Evolutionary conservation across 2,329 filamentous ascomycete genomes (phyloP).

Genomic region (Claviceps fusiformis): DNA sequence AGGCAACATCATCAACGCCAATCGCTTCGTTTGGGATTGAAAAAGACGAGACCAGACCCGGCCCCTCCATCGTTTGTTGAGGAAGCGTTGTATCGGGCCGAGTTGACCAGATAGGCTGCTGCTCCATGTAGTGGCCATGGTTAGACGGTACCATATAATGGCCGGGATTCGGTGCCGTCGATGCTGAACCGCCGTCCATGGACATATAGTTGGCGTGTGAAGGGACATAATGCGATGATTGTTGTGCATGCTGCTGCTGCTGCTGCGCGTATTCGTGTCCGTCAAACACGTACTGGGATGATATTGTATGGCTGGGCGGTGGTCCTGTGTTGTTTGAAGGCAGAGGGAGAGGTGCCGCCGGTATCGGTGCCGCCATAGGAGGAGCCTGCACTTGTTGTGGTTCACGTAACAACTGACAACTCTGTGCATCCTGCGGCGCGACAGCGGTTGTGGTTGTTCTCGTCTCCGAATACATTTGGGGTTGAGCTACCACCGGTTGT

Average conservation of each 20-base stretch:
- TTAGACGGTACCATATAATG: background rate
- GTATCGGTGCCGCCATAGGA: background rate
- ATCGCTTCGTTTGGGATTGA: background rate
- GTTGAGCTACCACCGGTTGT: background rate
- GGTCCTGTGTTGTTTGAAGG: background rate
- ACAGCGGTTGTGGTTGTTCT: background rate
- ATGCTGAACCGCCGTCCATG: background rate
- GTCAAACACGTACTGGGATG: background rate
- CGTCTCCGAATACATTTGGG: background rate
- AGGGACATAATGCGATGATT: background rate
- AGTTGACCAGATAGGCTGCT: background rate
- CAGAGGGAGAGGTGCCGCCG: background rate
- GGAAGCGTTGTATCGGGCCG: background rate
- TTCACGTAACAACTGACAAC: background rate
- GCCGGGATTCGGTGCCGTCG: background rate
- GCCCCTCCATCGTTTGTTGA: background rate
- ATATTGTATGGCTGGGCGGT: background rate
- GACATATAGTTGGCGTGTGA: background rate
- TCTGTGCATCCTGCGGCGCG: background rate
- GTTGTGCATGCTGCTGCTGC: background rate
- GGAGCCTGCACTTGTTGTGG: background rate
- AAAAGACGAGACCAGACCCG: conserved; percentile 1
- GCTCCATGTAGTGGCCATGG: background rate
- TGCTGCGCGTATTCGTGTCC: background rate
- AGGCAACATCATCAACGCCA: background rate